Conservation (phyloP, 495 filamentous ascomycete genomes). For the Collariella sp. region DNA sequence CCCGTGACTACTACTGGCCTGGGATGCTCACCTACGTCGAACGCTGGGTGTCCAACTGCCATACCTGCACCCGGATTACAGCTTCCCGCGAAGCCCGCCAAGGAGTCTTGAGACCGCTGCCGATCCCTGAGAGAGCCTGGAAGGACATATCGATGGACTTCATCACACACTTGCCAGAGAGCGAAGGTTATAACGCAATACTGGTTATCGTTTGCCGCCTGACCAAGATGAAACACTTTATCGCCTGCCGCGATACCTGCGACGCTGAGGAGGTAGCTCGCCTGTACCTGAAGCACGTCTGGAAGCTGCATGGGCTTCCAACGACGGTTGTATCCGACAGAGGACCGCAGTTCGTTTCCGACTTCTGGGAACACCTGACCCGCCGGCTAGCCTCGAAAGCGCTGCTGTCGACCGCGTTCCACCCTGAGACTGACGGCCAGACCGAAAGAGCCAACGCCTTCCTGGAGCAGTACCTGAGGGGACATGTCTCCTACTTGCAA, state of each 20-base stretch:
- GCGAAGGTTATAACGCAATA: neutral
- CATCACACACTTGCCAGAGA: neutral
- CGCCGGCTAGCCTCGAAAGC: neutral
- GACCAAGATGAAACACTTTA: neutral
- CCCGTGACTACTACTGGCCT: too few species aligned
- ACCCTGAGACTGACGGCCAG: neutral
- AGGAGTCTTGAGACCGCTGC: neutral
- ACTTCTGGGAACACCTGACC: neutral
- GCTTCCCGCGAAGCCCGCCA: neutral
- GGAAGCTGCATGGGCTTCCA: neutral
- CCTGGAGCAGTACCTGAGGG: neutral
- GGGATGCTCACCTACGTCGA: too few species aligned
- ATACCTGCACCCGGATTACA: neutral
- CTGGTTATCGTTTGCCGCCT: neutral
- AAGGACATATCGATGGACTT: neutral
- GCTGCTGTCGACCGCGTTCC: neutral
- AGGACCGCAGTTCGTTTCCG: neutral
- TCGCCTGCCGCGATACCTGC: neutral
- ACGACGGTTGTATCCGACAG: neutral
- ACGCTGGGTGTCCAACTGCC: too few species aligned
- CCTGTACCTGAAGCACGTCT: neutral
- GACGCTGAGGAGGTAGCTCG: neutral
- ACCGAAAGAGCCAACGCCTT: neutral
- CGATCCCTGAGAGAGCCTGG: neutral
- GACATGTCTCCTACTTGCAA: neutral